These are phyloP conservation scores for Phalaenopsis equestris DNA, from an alignment of 106 monocot species.

Conservation along the genomic window DNA sequence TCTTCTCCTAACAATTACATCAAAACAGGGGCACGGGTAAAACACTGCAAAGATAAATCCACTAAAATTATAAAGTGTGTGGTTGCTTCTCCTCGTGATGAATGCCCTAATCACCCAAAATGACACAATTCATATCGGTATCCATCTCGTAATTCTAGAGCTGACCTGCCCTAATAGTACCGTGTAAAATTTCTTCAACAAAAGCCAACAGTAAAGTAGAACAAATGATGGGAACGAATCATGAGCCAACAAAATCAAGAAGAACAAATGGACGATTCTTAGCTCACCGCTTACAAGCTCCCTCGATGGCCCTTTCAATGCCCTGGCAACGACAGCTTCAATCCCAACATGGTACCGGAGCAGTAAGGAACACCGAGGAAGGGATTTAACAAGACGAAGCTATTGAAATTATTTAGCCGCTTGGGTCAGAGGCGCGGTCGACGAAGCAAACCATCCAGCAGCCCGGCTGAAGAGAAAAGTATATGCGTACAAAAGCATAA, in stretches of 20 bases:
- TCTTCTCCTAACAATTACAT: background rate
- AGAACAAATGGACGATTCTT: background rate
- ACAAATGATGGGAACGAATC: background rate
- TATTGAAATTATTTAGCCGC: background rate
- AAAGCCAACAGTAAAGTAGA: constrained; percentile 1
- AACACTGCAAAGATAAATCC: background rate
- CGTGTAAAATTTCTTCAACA: background rate
- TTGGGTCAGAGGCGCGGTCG: background rate
- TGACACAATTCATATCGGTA: background rate
- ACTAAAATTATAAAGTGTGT: background rate
- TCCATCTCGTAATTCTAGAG: background rate
- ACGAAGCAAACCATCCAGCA: background rate
- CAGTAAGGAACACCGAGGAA: background rate
- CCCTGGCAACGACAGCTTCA: background rate
- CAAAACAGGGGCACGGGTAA: background rate
- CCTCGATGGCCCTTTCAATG: background rate
- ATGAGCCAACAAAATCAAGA: background rate
- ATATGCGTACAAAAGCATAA: background rate
- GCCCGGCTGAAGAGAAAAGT: background rate
- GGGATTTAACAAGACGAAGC: background rate
- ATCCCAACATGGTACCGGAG: background rate
- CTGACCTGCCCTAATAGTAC: background rate
- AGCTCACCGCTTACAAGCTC: background rate
- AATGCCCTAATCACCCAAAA: background rate
- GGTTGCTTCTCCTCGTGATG: background rate